Evolutionary conservation across 805 yeast genomes (phyloP), one percentile per base, ranked within the genome.

Genomic region (Saturnispora halmiae): DNA sequence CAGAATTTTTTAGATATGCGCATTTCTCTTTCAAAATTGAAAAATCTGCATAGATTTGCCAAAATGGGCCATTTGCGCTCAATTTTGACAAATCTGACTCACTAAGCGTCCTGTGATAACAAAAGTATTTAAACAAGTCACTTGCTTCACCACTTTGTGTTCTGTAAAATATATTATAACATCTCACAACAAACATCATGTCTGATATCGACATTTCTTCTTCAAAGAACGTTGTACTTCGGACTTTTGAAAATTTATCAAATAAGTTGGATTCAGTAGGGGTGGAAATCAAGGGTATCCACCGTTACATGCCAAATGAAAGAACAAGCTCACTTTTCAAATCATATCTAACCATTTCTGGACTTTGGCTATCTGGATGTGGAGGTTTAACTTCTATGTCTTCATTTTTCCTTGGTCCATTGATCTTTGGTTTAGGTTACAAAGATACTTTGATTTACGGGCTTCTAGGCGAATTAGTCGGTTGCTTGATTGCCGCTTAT

Each of bases 351-450:
- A 64, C 70, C 13, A 84, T 83, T 14, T 58, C 71, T 10, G 87
- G 92, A 2, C 68, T 85, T 33, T 86, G 95, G 95, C 53, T 83
- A 13, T 77, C 88, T 31, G 95, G 90, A 0, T 73, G 88, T 44
- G 94, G 94, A 39, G 87, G 94, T 0, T 64, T 86, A n/a, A 79
- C 94, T 2, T 83, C 95, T 1, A 82, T 86, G 87, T 81, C 94
- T 1, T 75, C 92, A 1, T 86, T 73, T 53, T 75, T 82, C 41
- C 61, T 84, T 34, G 92, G 94, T 1, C 84, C 94, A 0, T 57
- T 83, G 37, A 53, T 82, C 2, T 86, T 73, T 54, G 81, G 73
- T 2, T 63, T 86, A 19, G 83, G 85, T 11, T 78, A 82, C 51
- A 72, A 63, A 43, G 80, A 83, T 50, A 64, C 83, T 1, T 52